Evolutionary conservation across 768 basidiomycete genomes (phyloP), one percentile per base, ranked within the genome.

Genomic region (Kwoniella botswanensis): DNA sequence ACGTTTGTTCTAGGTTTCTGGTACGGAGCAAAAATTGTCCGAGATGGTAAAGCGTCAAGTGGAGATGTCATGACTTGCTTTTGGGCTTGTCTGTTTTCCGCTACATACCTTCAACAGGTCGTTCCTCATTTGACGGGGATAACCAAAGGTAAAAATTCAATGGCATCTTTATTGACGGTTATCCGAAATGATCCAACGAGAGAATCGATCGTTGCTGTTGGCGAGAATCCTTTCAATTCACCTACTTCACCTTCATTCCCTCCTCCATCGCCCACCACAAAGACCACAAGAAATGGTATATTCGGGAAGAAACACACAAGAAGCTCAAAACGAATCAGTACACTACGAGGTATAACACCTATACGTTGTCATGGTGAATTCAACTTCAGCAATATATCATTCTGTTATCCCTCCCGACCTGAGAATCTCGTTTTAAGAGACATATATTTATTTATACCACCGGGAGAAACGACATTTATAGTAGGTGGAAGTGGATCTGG

Each of bases 1-100:
- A 95, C 97, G 90, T 99, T 98, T 84, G 93, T 98, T 9, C 91
- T 94, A 78, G 94, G 91, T 0, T 98, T 98, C 84, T 98, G 96
- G 94, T 98, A 91, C 78, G 96, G 95, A 13, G 88, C 91, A 2
- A 90, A 91, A 79, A 87, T 97, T 63, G 93, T 99, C n/a, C 84
- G 89, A n/a, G 86, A 90, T 13, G 92, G 91, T 17, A 88, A 86
- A 71, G 86, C 89, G 64, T 84, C 85, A 3, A 85, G 91, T 0
- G 93, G 93, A 1, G 88, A 90, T 44, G 92, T 98, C 72, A 95
- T 94, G 91, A 90, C 92, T n/a, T 93, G 95, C 63, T 99, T 98
- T 83, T 98, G 96, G 95, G 94, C 96, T 0, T 94, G 93, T 81
- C 86, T 98, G 22, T 92, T 98, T 71, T 94, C 93, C 0, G 91